Evolutionary conservation across 371 early-diverging fungal species (phyloP), one percentile per base, ranked within the genome.

Genomic region (Mortierella sp.): DNA sequence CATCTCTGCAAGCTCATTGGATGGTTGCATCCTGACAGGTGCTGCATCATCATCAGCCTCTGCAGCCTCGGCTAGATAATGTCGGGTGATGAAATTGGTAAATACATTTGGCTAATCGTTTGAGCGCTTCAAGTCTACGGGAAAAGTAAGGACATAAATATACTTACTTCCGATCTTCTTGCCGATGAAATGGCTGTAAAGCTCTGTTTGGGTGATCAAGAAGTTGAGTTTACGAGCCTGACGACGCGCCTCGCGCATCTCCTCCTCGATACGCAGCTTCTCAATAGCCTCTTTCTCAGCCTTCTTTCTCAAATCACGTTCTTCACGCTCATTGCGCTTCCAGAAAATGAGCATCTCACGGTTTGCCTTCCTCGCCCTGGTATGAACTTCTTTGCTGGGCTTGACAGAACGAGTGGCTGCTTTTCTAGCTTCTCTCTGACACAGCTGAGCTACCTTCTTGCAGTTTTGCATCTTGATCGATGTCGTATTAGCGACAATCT

Each of bases 201-300:
- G 88, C 78, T 99, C 99, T 6, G 99, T 98, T 84, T 99, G 98
- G 0, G 95, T 95, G 66, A 98, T 94, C 70, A 99, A 89, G 80
- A 98, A 98, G 83, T 98, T 95, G 62, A 99, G 92, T 84, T 99
- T 99, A 72, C 96, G 92, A 6, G 94, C 94, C 83, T 98, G 98
- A 66, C 98, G 89, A 58, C 92, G 87, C 16, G 92, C 93, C 85
- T 99, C 99, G 60, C 96, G 92, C 47, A 90, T 87, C 78, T 98
- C 98, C 84, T 97, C 97, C 77, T 98, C 97, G 37, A 90, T 91
- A 59, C 92, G 89, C 65, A 90, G 85, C 54, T 90, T 88, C 74
- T 98, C 97, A 30, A 94, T 77, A 3, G 95, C 96, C 84, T 96
- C 97, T 73, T 92, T 94, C 79, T 97, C 97, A 0, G 97, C 97